Conservation (phyloP, 2,329 filamentous ascomycete genomes). For the Metarhizium guizhouense region DNA sequence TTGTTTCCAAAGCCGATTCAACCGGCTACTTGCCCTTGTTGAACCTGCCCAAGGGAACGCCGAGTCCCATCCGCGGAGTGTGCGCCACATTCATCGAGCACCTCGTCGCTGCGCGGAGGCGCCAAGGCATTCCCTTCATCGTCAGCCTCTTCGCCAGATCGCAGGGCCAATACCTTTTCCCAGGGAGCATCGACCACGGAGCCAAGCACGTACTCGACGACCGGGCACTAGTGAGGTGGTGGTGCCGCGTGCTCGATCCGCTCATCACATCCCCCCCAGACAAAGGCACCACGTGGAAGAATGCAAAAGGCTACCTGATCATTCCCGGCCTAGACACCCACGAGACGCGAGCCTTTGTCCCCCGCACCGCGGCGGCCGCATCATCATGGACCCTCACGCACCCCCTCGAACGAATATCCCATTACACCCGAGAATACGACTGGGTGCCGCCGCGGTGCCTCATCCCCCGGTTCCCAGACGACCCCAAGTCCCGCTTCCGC, state of each 20-base stretch:
- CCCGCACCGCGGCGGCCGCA: slow-evolving; percentile 35
- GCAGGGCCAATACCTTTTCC: slow-evolving; percentile 91
- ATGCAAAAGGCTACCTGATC: slow-evolving; percentile 68
- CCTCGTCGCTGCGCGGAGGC: slow-evolving; percentile 58
- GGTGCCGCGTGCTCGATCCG: slow-evolving; percentile 80
- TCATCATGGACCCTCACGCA: slow-evolving; percentile 61
- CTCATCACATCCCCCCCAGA: slow-evolving; percentile 43
- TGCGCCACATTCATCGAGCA: slow-evolving; percentile 68
- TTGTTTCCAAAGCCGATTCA: slow-evolving; percentile 95
- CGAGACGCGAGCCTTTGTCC: slow-evolving; percentile 74
- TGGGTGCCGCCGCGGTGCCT: slow-evolving; percentile 70
- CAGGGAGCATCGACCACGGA: slow-evolving; percentile 75
- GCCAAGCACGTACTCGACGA: slow-evolving; percentile 91
- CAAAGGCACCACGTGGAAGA: slow-evolving; percentile 18
- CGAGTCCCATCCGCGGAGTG: slow-evolving; percentile 67
- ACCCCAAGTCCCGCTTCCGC: slow-evolving; percentile 85
- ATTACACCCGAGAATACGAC: slow-evolving; percentile 49
- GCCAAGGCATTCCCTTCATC: slow-evolving; percentile 58
- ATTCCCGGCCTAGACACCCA: slow-evolving; percentile 79
- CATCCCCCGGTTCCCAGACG: slow-evolving; percentile 86
- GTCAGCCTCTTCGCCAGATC: slow-evolving; percentile 87
- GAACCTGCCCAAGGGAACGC: slow-evolving; percentile 48
- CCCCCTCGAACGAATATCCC: slow-evolving; percentile 57
- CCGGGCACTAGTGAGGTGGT: slow-evolving; percentile 85
- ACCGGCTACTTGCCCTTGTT: slow-evolving; percentile 74